Conservation (phyloP, 495 filamentous ascomycete genomes). For the Hypomontagnella submonticulosa region DNA sequence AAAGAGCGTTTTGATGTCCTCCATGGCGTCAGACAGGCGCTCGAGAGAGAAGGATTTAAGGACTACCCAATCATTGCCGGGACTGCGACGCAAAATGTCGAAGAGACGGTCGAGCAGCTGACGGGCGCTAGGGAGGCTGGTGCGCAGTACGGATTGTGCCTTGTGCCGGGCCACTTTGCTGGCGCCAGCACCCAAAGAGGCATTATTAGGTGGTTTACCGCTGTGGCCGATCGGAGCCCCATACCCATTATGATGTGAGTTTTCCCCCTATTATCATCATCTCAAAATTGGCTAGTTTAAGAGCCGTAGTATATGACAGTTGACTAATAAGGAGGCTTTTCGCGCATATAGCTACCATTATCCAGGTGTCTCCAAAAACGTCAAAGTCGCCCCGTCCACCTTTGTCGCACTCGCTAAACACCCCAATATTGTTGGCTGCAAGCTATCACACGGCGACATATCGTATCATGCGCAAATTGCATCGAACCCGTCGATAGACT, state of each 20-base stretch:
- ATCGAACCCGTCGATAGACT: conserved; percentile 59
- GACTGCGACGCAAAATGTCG: conserved; percentile 69
- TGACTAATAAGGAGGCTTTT: not conserved
- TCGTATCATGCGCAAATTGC: conserved; percentile 70
- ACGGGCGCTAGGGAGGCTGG: conserved; percentile 67
- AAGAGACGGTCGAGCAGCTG: conserved; percentile 70
- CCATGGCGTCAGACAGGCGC: conserved; percentile 60
- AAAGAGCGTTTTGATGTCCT: conserved; percentile 68
- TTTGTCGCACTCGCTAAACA: conserved; percentile 65
- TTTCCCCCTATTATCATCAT: not conserved
- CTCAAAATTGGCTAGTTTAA: not conserved
- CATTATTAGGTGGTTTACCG: conserved; percentile 63
- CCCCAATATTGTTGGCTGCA: conserved; percentile 72
- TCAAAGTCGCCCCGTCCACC: conserved; percentile 64
- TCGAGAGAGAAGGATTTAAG: conserved; percentile 66
- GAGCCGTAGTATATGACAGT: not conserved
- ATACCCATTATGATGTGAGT: conserved; percentile 66
- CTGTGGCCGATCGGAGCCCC: conserved; percentile 63
- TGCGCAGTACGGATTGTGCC: conserved; percentile 69
- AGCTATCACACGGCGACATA: conserved; percentile 74
- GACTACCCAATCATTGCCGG: conserved; percentile 76
- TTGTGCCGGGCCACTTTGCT: conserved; percentile 69
- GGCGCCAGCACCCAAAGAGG: conserved; percentile 58
- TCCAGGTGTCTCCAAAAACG: conserved; percentile 71
- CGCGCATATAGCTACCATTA: conserved; percentile 66